phyloP scores from a whole-genome alignment of 2,329 filamentous ascomycete species.

The Monilinia fructicola region DNA sequence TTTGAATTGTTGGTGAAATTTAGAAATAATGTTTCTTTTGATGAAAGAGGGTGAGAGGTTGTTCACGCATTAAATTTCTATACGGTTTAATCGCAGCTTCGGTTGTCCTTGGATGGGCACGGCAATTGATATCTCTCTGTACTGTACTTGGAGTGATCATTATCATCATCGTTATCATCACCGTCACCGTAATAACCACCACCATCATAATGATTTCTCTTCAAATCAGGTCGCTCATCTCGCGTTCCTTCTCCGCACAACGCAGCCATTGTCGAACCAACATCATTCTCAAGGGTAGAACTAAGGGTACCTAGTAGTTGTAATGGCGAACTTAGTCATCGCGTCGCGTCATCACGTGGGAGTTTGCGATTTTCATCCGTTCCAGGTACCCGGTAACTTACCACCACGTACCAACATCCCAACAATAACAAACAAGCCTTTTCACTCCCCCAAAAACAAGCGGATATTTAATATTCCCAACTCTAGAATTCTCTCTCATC shows the following conservation, averaged over 20 bases:
- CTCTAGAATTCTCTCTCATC: too few relatives aligned
- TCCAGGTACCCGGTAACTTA: too few relatives aligned
- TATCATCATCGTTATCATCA: not conserved
- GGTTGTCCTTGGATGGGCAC: not conserved
- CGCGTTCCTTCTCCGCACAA: not conserved
- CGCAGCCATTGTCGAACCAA: not conserved
- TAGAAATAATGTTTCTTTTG: not conserved
- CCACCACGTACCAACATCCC: not conserved
- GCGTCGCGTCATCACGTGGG: slow-evolving; percentile 5
- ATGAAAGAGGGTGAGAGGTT: not conserved
- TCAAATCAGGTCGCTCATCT: not conserved
- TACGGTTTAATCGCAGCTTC: not conserved
- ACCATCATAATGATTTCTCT: not conserved
- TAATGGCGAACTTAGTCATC: too few relatives aligned
- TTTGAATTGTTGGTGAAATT: not conserved
- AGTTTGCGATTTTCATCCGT: not conserved
- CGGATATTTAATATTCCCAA: too few relatives aligned
- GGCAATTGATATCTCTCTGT: not conserved
- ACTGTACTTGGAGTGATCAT: too few relatives aligned
- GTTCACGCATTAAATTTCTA: not conserved
- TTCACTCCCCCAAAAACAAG: not conserved
- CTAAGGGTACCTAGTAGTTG: too few relatives aligned
- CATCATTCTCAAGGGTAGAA: not conserved
- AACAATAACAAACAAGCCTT: not conserved
- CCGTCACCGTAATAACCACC: too few relatives aligned